Base-by-base conservation (phyloP, 768 basidiomycete genomes). In the Rhizopogon roseolus region DNA sequence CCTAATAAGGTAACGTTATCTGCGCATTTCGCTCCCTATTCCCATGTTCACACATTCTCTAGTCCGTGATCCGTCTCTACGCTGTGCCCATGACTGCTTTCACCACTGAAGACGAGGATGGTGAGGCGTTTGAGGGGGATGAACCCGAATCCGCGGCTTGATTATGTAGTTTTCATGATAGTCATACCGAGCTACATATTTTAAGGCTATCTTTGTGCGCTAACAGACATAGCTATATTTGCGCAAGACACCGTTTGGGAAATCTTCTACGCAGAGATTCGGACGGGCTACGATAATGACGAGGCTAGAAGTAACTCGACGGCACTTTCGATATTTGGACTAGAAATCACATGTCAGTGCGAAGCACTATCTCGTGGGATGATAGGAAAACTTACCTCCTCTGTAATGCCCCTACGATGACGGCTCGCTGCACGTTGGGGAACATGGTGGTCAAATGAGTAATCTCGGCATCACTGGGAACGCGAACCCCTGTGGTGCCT, bases 31-130 rank as follows among this genome's bases (percentile, higher is more conserved):
- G 28, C 42, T 45, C 34, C 10, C 34, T 36, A 4, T 36, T 45
- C 32, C 7, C 19, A 11, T 13, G 29, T 53, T 62, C 27, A 69
- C 27, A 13, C 17, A 40, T 62, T 59, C 61, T 52, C 50, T 64
- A 98, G 96, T 89, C 95, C 49, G 88, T 96, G 62, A 86, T 98
- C 67, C 89, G 94, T 52, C 72, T 99, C 36, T 99, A 98, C 73
- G 78, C 90, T 46, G 93, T 98, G n/a, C 96, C 96, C 3, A 69
- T 82, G 63, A 82, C 84, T 50, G 84, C 95, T 14, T 97, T 98
- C 71, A 88, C 87, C 16, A 84, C 78, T 7, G 86, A 88, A 56
- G 93, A 92, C 39, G 90, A 90, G 17, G 87, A 88, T 16, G 75
- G 71, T 36, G 73, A 66, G 39, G 64, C 48, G 16, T 70, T 73